Evolutionary conservation across 2,329 filamentous ascomycete genomes (phyloP).

Genomic region (Aaosphaeria pasadenensis): DNA sequence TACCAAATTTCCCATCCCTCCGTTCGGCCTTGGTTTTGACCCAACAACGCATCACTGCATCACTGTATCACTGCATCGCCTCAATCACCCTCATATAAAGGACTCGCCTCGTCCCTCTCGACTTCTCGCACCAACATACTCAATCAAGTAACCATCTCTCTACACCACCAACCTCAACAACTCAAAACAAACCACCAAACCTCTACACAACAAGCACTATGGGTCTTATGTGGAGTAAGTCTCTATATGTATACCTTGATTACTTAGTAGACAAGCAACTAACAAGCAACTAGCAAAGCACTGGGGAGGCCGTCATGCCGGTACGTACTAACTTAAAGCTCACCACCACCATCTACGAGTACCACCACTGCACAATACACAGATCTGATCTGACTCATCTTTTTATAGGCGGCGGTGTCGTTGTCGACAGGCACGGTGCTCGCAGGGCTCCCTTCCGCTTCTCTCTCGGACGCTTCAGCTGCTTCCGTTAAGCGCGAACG

Average conservation of each 20-base stretch:
- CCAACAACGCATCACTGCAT: no score
- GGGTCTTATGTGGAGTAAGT: constrained; percentile 44
- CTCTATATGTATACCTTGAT: no score
- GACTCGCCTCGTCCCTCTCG: no score
- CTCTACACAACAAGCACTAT: constrained; percentile 24
- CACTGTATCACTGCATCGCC: no score
- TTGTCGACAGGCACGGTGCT: constrained; percentile 52
- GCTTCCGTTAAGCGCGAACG: constrained; percentile 46
- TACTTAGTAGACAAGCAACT: no score
- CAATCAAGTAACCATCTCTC: neutral
- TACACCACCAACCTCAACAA: neutral
- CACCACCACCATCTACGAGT: neutral
- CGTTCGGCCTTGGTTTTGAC: no score
- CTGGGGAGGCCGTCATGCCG: constrained; percentile 42
- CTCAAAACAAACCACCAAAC: neutral
- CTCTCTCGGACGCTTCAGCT: constrained; percentile 50
- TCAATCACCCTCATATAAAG: no score
- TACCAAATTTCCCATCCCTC: no score
- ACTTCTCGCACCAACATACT: no score
- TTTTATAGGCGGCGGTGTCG: constrained; percentile 48
- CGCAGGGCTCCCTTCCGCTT: constrained; percentile 52
- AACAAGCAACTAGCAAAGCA: constrained; percentile 28
- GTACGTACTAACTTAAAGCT: constrained; percentile 22
- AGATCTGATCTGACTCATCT: neutral
- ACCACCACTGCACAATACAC: neutral